Evolutionary conservation across 2,329 filamentous ascomycete species (phyloP).

Genomic region (Fusarium oxysporum): DNA sequence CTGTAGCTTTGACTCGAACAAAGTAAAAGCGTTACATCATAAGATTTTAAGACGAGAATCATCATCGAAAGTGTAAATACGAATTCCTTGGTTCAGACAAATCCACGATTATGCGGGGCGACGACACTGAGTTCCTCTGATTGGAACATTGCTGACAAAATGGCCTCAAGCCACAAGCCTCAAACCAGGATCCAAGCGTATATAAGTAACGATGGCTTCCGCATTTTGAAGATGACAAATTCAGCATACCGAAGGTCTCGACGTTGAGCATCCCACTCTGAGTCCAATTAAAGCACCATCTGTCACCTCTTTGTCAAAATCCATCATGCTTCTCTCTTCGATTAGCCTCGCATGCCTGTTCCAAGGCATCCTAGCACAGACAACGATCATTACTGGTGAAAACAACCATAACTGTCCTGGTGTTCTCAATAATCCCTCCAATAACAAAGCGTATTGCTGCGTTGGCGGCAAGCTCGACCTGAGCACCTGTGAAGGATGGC

Average conservation of each 20-base stretch:
- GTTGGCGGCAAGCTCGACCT: conserved; percentile 14
- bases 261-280: neutral
- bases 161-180: neutral
- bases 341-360: neutral
- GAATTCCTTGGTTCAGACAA: neutral
- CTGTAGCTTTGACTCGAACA: neutral
- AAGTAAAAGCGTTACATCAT: neutral
- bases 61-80: neutral
- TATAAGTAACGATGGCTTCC: neutral
- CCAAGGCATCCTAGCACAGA: neutral
- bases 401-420: conserved; percentile 4
- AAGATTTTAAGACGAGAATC: neutral
- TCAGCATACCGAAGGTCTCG: too few relatives aligned
- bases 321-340: neutral
- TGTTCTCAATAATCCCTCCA: neutral
- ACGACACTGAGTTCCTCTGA: neutral
- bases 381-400: neutral
- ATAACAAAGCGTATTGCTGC: conserved; percentile 8
- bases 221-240: neutral
- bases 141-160: neutral
- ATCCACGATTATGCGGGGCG: neutral
- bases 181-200: too few relatives aligned
- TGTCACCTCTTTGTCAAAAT: neutral
- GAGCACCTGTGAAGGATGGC: conserved; percentile 24
- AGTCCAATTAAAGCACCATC: neutral